These are phyloP conservation scores for Radiomyces spectabilis DNA, from an alignment of 192 early-diverging fungal genomes.

Conservation along the genomic window DNA sequence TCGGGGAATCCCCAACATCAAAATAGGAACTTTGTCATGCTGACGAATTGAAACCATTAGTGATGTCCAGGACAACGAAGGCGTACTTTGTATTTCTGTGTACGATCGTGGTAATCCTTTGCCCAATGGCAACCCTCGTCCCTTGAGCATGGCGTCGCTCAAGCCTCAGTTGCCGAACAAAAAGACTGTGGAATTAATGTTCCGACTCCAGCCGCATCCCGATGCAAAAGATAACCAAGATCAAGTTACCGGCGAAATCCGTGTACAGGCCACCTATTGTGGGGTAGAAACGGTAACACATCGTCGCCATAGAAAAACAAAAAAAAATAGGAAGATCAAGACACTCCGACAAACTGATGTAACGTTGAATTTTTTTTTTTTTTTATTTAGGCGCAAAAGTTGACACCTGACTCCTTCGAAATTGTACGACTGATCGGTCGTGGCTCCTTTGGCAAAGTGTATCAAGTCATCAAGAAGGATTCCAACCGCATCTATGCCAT, in stretches of 20 bases:
- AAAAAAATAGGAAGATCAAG: no score
- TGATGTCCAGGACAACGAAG: conserved; percentile 31
- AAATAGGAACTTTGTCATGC: no score
- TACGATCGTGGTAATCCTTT: conserved; percentile 31
- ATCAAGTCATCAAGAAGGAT: conserved; percentile 73
- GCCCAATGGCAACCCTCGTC: conserved; percentile 20
- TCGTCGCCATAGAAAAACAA: not conserved
- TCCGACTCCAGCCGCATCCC: conserved; percentile 23
- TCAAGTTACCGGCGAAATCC: conserved; percentile 35
- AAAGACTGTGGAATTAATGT: conserved; percentile 37
- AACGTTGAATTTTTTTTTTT: not conserved
- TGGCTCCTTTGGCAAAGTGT: conserved; percentile 77
- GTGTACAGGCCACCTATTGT: conserved; percentile 34
- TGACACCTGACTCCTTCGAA: conserved; percentile 49
- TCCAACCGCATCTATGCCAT: conserved; percentile 77
- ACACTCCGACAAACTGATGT: no score
- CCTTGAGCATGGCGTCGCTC: conserved; percentile 35
- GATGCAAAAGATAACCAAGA: conserved; percentile 7
- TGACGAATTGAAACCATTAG: no score
- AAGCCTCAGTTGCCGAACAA: conserved; percentile 33
- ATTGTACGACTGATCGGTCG: conserved; percentile 69
- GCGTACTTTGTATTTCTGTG: conserved; percentile 25
- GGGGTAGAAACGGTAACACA: conserved; percentile 4
- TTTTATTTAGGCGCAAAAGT: conserved; percentile 5
- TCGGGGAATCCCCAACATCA: no score